Evolutionary conservation across 345 rosid species (phyloP), one percentile per base, ranked within the genome.

Genomic region (Mangifera indica): DNA sequence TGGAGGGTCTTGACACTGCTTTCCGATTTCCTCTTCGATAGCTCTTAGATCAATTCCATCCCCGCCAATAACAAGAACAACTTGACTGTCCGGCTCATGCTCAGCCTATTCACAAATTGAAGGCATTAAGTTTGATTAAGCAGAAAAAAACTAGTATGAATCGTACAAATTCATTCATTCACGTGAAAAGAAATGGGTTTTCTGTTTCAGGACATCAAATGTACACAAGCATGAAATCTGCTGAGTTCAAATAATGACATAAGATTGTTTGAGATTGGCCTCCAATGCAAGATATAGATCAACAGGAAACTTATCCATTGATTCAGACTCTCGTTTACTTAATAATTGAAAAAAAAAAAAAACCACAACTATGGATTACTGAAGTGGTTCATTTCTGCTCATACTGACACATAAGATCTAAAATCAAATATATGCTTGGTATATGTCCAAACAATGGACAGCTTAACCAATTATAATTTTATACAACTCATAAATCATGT

Each of bases 21-120:
- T 86, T 59, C 71, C 81, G n/a, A 92, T 89, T 81, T 92, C 93
- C 45, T 86, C 92, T 81, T 92, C 96, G 17, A 84, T 90, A 57
- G 93, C 84, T 68, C 84, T 84, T 72, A 90, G 21, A 84, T 92
- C 79, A 54, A 92, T 88, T 73, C 87, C 89, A 24, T 89, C 88
- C n/a, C 98, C 98, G 53, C 81, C 86, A 75, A 88, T 80, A 67
- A 92, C 98, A 72, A 90, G 95, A 77, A 94, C 97, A 79, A 92
- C 97, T 29, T 29, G 32, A 29, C 32, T 29, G 32, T 29, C 32
- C 3, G 32, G 32, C 32, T 3, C 32, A 29, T 90, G 98, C 80
- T 95, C 99, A 48, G 97, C 99, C 99, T 91, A 86, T 76, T 55
- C 4, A 29, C 63, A 73, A 73, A 53, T n/a, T 37, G 0, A 20